These are phyloP conservation scores for Sugiyamaella japonica DNA, from an alignment of 1,139 yeast genomes.

Conservation along the genomic window DNA sequence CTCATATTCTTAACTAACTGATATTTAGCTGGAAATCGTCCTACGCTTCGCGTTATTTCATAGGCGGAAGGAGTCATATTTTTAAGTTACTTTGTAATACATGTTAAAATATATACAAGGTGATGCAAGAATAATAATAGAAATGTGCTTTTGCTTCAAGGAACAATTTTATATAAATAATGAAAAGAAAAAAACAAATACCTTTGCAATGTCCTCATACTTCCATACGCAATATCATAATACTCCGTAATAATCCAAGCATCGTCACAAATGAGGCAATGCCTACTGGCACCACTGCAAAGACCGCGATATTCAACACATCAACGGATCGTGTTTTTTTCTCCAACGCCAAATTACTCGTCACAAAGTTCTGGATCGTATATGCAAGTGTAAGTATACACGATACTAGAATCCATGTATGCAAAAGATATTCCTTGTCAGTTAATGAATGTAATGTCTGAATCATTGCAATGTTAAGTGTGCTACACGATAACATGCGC, in stretches of 20 bases:
- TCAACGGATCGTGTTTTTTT: conserved; percentile 47
- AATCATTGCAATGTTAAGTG: conserved; percentile 68
- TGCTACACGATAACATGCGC: conserved; percentile 78
- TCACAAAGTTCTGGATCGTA: conserved; percentile 83
- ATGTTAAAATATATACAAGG: conserved; percentile 6
- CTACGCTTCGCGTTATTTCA: conserved; percentile 54
- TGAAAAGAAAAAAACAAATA: neutral
- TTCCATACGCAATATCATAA: conserved; percentile 73
- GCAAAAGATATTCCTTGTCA: conserved; percentile 63
- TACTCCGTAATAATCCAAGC: conserved; percentile 74
- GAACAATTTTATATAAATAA: conserved; percentile 2
- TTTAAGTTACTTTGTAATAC: neutral
- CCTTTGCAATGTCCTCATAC: conserved; percentile 23
- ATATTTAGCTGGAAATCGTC: conserved; percentile 47
- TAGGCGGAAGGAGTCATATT: neutral
- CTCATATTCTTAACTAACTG: conserved; percentile 3
- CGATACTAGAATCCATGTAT: conserved; percentile 88
- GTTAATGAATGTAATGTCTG: conserved; percentile 62
- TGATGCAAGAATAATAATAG: conserved; percentile 1
- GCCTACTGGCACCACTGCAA: conserved; percentile 97
- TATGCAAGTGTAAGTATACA: conserved; percentile 82
- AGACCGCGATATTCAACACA: conserved; percentile 84
- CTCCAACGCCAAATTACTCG: conserved; percentile 73
- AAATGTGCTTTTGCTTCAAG: neutral
- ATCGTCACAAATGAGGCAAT: conserved; percentile 90